These are phyloP conservation scores for Apiotrichum gracile DNA, from an alignment of 1,284 basidiomycete species.

Conservation along the genomic window DNA sequence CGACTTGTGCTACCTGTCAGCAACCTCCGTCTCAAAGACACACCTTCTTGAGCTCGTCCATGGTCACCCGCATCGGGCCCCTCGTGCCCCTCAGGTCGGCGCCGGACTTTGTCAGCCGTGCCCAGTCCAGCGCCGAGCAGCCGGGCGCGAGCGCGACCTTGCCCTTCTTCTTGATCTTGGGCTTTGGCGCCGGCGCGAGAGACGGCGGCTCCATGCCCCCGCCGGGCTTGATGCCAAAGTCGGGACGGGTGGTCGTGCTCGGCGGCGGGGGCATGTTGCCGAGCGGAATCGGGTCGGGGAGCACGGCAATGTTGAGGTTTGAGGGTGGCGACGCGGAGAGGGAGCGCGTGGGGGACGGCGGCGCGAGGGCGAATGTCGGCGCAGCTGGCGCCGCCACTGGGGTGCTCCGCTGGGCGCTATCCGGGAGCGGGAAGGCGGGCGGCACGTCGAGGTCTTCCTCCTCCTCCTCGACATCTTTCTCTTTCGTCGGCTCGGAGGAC, in stretches of 20 bases:
- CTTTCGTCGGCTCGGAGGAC: background rate
- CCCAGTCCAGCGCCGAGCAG: slow-evolving; percentile 92
- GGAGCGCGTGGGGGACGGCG: slow-evolving; percentile 56
- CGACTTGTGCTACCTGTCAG: slow-evolving; percentile 34
- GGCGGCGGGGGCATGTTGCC: slow-evolving; percentile 42
- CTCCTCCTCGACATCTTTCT: slow-evolving; percentile 25
- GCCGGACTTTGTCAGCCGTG: slow-evolving; percentile 72
- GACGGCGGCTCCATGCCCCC: slow-evolving; percentile 24
- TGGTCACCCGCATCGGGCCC: slow-evolving; percentile 66
- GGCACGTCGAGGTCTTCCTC: slow-evolving; percentile 64
- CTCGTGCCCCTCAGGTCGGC: slow-evolving; percentile 61
- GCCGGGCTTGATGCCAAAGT: slow-evolving; percentile 37
- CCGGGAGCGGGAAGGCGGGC: slow-evolving; percentile 73
- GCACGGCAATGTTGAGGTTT: slow-evolving; percentile 41
- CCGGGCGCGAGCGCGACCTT: slow-evolving; percentile 91
- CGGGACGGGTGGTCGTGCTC: slow-evolving; percentile 32
- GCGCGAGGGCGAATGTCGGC: slow-evolving; percentile 45
- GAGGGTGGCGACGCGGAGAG: slow-evolving; percentile 50
- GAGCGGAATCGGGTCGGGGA: slow-evolving; percentile 33
- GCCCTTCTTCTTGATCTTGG: slow-evolving; percentile 50
- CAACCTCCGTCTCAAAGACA: slow-evolving; percentile 41
- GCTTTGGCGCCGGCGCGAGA: slow-evolving; percentile 24
- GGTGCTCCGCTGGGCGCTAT: slow-evolving; percentile 70
- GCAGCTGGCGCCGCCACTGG: slow-evolving; percentile 32
- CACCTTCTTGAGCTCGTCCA: slow-evolving; percentile 77